Base-by-base conservation (phyloP, 2,329 filamentous ascomycete genomes). In the Trichoderma arundinaceum region DNA sequence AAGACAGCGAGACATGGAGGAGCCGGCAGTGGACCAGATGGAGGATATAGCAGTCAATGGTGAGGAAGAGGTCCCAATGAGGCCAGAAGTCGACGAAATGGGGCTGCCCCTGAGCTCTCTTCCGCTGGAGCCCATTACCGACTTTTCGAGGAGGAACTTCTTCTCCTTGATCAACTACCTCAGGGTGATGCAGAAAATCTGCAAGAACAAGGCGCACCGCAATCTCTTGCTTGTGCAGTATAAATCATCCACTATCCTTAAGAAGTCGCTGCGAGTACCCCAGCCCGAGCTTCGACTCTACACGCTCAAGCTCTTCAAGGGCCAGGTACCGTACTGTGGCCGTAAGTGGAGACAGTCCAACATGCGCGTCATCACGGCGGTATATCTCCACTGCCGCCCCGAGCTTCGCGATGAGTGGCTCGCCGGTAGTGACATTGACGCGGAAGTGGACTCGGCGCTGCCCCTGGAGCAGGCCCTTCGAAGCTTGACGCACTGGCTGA, bases 331-430 rank as follows among this genome's bases (percentile, higher is more conserved):
- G 1, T 99, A 97, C 82, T 98, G 94, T 77, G 94, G 95, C 22
- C 90, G 95, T 49, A 99, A 99, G 80, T 99, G 95, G 95, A 89
- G 95, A 13, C 95, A 98, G 80, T 89, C 89, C 71, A 98, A 99
- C 78, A 99, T 99, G 95, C 91, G 94, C 64, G 94, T 98, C 74
- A 99, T 99, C 74, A 99, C 95, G 0, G 93, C 94, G 3, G 92
- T 99, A 1, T 99, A 97, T 77, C 83, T 99, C 56, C 92, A 97
- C 79, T 97, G 94, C 74, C 86, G 93, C 7, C 94, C 94, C 0
- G 94, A 98, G 76, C 83, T 99, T 52, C 86, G 94, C 35, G 95
- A 99, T 74, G 95, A 97, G 78, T 98, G 95, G 94, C 84, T 98
- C 1, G 89, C 92, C 0, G 94, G 94, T 5, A 91, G 90, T 67